phyloP scores from a whole-genome alignment of 768 basidiomycete genomes.

The Lactarius sp. region DNA sequence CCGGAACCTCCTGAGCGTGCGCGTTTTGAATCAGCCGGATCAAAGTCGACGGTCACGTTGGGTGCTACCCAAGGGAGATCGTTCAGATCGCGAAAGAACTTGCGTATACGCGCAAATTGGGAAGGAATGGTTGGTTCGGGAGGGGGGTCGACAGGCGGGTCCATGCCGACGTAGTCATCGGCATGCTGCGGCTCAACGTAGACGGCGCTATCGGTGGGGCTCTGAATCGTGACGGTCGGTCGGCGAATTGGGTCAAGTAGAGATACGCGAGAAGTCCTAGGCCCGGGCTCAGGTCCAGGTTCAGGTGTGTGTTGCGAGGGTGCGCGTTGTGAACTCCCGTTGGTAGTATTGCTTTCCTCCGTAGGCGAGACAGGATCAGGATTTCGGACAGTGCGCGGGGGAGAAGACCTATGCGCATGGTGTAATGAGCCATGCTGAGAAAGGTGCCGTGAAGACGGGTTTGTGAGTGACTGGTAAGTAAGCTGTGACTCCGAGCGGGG shows the following conservation, averaged over 20 bases:
- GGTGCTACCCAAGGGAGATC: constrained; percentile 24
- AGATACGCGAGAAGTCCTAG: constrained; percentile 2
- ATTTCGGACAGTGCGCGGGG: constrained; percentile 23
- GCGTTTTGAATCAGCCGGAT: constrained; percentile 16
- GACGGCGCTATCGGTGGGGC: constrained; percentile 17
- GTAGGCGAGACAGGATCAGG: constrained; percentile 20
- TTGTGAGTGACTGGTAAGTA: constrained; percentile 21
- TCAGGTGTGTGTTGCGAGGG: background rate
- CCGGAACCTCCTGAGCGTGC: constrained; percentile 5
- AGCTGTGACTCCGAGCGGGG: constrained; percentile 23
- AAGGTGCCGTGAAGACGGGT: constrained; percentile 12
- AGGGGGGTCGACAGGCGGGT: background rate
- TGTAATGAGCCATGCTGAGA: constrained; percentile 23
- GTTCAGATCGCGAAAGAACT: constrained; percentile 24
- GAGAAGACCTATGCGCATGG: constrained; percentile 12
- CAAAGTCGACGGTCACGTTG: constrained; percentile 23
- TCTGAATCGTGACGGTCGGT: constrained; percentile 22
- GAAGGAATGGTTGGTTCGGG: constrained; percentile 16
- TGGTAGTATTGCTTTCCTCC: background rate
- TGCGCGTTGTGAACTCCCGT: background rate
- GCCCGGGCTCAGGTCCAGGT: background rate
- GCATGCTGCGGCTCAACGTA: constrained; percentile 16
- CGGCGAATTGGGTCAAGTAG: constrained; percentile 6
- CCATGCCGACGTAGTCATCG: constrained; percentile 24
- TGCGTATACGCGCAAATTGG: constrained; percentile 22